Evolutionary conservation across 495 filamentous ascomycete genomes (phyloP), one percentile per base, ranked within the genome.

Genomic region (Viridothelium virens): DNA sequence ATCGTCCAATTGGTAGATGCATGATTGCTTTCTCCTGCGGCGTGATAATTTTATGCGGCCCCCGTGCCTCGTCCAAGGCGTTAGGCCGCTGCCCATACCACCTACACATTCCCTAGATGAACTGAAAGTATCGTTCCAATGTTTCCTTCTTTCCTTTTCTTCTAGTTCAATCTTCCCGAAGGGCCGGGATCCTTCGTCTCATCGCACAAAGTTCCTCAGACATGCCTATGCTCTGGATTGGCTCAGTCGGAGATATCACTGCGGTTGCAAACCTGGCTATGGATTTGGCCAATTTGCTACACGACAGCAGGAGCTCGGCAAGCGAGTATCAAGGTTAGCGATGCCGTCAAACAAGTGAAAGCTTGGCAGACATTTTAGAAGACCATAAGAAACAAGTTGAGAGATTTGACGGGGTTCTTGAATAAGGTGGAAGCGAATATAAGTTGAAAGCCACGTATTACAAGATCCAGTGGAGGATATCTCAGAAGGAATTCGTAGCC

Each of bases 11-110:
- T 34, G 14, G 6, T n/a, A 36, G 6, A 59, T 11, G 18, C 14
- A 59, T 59, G 53, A n/a, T 59, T 59, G 53, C 53, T 59, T 59
- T 59, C 36, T 59, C 31, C 18, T 10, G 25, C 18, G 25, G 25
- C 14, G 5, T 59, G 25, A 9, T 18, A 53, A 53, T 16, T 59
- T 31, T 9, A 14, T 31, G 25, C 36, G n/a, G 7, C 7, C 53
- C 2, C 2, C 36, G 53, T 59, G 53, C 53, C 53, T 25, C 25
- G 25, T 25, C 25, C 25, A 25, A 25, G 25, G 25, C 25, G 25
- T 25, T 25, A 25, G 25, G 25, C 25, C 25, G 25, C 25, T 25
- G 25, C 25, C 41, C 14, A 44, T 44, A 14, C 6, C 14, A 44
- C 41, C 41, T 44, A 7, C 41, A 44, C 41, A 7, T 44, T 44